Conservation (phyloP, 1,139 yeast genomes). For the Hemisphaericaspora subhashii region DNA sequence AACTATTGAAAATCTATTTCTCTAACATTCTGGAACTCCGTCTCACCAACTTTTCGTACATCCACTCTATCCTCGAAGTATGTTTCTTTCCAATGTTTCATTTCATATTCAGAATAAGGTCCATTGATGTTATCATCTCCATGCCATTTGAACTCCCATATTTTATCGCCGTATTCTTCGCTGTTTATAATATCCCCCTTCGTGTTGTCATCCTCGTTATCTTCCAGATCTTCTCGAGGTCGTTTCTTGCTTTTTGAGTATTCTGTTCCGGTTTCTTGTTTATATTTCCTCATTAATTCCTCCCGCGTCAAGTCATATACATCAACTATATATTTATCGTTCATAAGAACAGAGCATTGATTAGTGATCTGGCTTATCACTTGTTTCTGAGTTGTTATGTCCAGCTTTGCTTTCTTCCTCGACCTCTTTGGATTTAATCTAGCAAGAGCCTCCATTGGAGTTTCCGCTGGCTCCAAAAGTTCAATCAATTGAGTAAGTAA, state of each 20-base stretch:
- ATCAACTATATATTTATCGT: conserved; percentile 38
- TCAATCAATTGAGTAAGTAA: conserved; percentile 39
- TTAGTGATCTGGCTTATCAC: conserved; percentile 48
- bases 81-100: conserved; percentile 57
- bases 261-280: conserved; percentile 49
- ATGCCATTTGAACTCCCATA: conserved; percentile 67
- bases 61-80: conserved; percentile 55
- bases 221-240: conserved; percentile 13
- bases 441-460: conserved; percentile 61
- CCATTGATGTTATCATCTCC: conserved; percentile 55
- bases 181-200: conserved; percentile 16
- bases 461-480: conserved; percentile 58
- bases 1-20: conserved; percentile 22
- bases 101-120: conserved; percentile 56
- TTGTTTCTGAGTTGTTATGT: conserved; percentile 24
- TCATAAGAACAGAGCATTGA: conserved; percentile 44
- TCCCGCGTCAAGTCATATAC: conserved; percentile 60
- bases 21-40: conserved; percentile 40
- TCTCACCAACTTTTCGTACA: conserved; percentile 36
- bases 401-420: conserved; percentile 15
- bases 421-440: conserved; percentile 35
- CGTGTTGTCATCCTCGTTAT: conserved; percentile 11
- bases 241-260: conserved; percentile 27
- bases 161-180: conserved; percentile 30
- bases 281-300: conserved; percentile 55